Conservation (phyloP, 352 stramenopile species). For the Pythium insidiosum region DNA sequence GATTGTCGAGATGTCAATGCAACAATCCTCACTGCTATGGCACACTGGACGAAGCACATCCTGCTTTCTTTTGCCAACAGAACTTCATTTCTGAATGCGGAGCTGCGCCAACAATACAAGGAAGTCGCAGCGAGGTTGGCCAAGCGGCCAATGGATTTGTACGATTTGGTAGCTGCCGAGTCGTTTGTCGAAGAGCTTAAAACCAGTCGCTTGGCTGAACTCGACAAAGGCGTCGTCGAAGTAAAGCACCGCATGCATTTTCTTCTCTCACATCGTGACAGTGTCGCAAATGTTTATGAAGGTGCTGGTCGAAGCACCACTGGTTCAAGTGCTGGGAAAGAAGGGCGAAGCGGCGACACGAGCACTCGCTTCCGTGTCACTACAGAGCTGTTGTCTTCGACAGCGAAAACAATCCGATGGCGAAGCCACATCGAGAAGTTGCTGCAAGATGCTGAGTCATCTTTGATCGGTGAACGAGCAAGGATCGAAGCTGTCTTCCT, state of each 20-base stretch:
- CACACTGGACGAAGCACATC: conserved; percentile 28
- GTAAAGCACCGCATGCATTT: conserved; percentile 63
- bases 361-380: conserved; percentile 9
- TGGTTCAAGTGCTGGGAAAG: neutral
- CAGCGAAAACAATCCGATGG: conserved; percentile 65
- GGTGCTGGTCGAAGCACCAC: conserved; percentile 1
- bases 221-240: conserved; percentile 29
- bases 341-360: no score
- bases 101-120: conserved; percentile 68
- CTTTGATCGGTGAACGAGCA: conserved; percentile 45
- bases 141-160: conserved; percentile 59
- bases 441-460: conserved; percentile 39
- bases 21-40: conserved; percentile 26
- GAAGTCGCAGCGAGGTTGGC: conserved; percentile 49
- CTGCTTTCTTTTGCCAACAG: conserved; percentile 41
- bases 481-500: conserved; percentile 68
- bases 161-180: conserved; percentile 66
- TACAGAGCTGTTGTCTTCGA: conserved; percentile 39
- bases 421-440: conserved; percentile 44
- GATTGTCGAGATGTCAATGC: conserved; percentile 42
- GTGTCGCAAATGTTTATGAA: conserved; percentile 26
- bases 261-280: conserved; percentile 50
- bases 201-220: conserved; percentile 23
- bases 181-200: conserved; percentile 46
- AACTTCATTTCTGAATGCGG: conserved; percentile 34